Base-by-base conservation (phyloP, 768 basidiomycete genomes). In the Lactarius vividus region DNA sequence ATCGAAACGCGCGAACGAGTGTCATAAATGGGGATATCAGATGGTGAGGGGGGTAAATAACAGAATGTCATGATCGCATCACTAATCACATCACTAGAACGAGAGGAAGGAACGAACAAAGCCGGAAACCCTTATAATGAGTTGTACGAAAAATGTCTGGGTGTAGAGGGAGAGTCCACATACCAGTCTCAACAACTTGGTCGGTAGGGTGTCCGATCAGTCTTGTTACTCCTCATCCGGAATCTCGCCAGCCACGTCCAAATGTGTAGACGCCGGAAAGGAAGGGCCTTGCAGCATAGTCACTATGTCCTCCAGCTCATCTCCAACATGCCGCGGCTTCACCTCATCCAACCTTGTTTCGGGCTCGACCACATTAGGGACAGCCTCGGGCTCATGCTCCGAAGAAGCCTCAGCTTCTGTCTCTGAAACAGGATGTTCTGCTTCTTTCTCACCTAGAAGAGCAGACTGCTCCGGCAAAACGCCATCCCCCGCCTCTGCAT, bases 301-400 rank as follows among this genome's bases (percentile, higher is more conserved):
- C 66, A 91, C 84, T 60, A 90, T 85, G 62, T 84, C 84, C 74
- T 85, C 89, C 35, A 88, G 78, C 35, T 88, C 84, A 61, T 78
- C 74, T 18, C 73, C 80, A 11, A 39, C 55, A 28, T 53, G 56
- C 39, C 62, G 69, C 26, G 57, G 69, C 23, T 68, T 74, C 15
- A 71, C 67, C 28, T 71, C 70, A 57, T 72, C 71, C 59, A 69
- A 57, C 29, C 67, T 70, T 54, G 69, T 61, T 49, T 69, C 71
- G 28, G 67, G 70, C 55, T 63, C 69, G 42, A 64, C 63, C 39
- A 54, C 64, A 56, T 65, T 62, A 33, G 59, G 33, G 53, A 55
- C 70, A 31, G 60, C 63, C 57, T 70, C 66, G n/a, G 57, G 55
- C 61, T 66, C 56, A 37, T 59, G 59, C 39, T 68, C 66, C 62